These are phyloP conservation scores for Nemania sp. DNA, from an alignment of 2,329 filamentous ascomycete genomes.

Conservation along the genomic window DNA sequence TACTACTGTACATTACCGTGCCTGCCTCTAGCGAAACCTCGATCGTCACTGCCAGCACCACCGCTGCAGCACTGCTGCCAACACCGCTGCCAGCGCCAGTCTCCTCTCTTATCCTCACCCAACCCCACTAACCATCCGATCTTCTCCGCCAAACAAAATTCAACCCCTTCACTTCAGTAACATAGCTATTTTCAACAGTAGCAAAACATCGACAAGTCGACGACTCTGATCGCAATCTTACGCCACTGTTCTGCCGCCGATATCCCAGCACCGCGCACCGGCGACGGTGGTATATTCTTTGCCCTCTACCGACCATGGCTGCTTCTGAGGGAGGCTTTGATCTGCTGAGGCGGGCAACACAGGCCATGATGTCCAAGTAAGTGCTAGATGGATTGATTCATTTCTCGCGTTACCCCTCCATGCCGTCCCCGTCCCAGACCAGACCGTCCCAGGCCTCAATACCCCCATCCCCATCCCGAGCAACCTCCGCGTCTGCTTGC, in stretches of 20 bases:
- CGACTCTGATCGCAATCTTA: neutral
- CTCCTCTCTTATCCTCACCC: constrained; percentile 3
- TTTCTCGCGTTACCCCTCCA: constrained; percentile 30
- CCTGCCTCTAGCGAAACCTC: neutral
- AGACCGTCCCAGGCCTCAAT: no score
- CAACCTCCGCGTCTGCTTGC: constrained; percentile 15
- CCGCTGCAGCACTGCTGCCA: neutral
- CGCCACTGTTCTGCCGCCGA: constrained; percentile 5
- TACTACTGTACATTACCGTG: neutral
- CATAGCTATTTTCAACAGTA: constrained; percentile 19
- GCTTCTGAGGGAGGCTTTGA: constrained; percentile 59
- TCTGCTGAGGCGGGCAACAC: constrained; percentile 62
- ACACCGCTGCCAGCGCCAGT: neutral
- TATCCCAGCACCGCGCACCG: constrained; percentile 24
- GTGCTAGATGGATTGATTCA: constrained; percentile 39
- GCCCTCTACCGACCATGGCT: constrained; percentile 47
- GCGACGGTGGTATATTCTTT: constrained; percentile 25
- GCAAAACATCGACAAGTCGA: constrained; percentile 6
- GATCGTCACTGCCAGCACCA: constrained; percentile 2
- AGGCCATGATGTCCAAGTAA: constrained; percentile 65
- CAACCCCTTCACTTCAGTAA: constrained; percentile 12
- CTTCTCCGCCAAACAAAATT: constrained; percentile 29
- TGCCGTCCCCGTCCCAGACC: no score
- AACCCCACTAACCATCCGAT: constrained; percentile 24
- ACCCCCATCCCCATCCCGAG: neutral